Conservation (phyloP, 139 green algal genomes). For the Coccomyxa sp. region DNA sequence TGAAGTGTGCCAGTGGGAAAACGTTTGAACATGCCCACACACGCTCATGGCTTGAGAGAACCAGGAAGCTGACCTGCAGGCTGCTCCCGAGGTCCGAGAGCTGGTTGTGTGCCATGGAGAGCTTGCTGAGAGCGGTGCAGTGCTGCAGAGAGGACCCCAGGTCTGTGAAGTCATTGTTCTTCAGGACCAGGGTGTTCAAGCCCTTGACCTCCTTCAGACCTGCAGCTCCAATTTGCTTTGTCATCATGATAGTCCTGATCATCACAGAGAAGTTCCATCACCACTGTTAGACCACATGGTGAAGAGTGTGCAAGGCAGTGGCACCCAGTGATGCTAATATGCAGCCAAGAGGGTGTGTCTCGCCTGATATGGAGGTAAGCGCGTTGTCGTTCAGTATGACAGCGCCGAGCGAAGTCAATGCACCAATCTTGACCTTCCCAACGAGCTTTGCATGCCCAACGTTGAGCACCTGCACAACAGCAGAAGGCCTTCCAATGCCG, state of each 20-base stretch:
- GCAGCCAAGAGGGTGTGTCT: neutral
- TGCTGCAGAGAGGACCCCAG: conserved; percentile 10
- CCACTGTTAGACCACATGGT: no score
- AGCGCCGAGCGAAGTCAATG: conserved; percentile 23
- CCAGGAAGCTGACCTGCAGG: no score
- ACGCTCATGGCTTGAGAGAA: neutral
- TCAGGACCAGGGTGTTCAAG: conserved; percentile 40
- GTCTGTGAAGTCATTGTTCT: conserved; percentile 20
- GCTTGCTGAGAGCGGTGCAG: conserved; percentile 27
- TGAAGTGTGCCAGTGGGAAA: neutral
- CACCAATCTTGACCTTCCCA: conserved; percentile 28
- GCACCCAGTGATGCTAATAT: no score
- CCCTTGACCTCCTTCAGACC: conserved; percentile 20
- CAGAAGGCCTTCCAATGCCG: no score
- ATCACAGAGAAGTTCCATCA: no score
- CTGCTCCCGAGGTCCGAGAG: conserved; percentile 17
- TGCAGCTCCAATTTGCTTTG: neutral
- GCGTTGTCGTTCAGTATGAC: conserved; percentile 37
- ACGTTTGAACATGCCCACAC: neutral
- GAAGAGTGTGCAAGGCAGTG: no score
- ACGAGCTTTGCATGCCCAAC: conserved; percentile 21
- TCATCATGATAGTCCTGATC: neutral
- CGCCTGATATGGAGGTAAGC: conserved; percentile 19
- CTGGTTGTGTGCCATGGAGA: conserved; percentile 30
- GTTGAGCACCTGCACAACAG: conserved; percentile 25